Base-by-base conservation (phyloP, 441 rosid genomes). In the Sinapis alba region DNA sequence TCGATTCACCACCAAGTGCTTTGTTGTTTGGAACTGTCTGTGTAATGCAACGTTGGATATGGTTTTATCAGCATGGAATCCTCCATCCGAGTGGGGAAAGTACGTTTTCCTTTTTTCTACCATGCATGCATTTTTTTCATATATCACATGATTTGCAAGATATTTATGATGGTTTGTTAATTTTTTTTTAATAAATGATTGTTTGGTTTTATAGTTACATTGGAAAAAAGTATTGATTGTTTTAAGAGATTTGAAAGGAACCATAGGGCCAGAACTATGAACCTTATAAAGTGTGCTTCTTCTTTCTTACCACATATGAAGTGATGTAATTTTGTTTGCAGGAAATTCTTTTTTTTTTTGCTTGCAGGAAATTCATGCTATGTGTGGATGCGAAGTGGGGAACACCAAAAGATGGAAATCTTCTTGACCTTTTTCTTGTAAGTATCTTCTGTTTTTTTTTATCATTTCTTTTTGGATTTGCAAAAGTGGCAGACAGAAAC, bases 41-140 rank as follows among this genome's bases (percentile, higher is more conserved):
- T 85, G 80, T 36, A 83, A 90, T 84, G 96, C 87, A 70, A 94
- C 90, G 79, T 94, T 92, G 41, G 92, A 87, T 80, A 92, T 82
- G 91, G 86, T 94, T 72, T 80, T 94, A 78, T 88, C 98, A 19
- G 92, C 98, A 27, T 94, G 96, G 97, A 90, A 94, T 87, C 91
- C 98, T 76, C 98, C 97, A 6, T 71, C 90, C 62, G 98, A 92
- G 78, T 94, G 97, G 98, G 98, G 91, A 83, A 94, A 92, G 98
- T 91, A 90, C 20, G 93, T 54, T 11, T 61, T 50, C 7, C 58
- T 65, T 18, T 67, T 67, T 41, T 72, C 51, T 41, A 41, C n/a
- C 45, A 38, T 38, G n/a, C 45, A 5, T 38, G 45, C 11, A 38
- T 38, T 38, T 38, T 38, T 38, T 38, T 1, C n/a, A 38, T 0